Evolutionary conservation across 1,284 basidiomycete species (phyloP).

Genomic region (Trametes hirsuta): DNA sequence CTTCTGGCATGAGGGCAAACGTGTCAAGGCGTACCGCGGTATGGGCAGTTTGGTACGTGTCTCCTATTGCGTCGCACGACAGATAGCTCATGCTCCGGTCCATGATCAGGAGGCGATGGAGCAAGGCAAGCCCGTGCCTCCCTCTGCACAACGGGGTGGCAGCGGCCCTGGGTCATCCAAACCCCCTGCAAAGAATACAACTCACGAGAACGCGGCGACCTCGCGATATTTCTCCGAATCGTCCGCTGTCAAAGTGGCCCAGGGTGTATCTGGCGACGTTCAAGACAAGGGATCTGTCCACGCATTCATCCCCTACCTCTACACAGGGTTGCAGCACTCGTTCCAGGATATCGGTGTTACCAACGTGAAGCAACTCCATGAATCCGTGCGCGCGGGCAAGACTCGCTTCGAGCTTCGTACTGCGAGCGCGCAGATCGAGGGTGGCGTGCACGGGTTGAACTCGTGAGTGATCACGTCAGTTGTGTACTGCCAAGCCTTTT

Average conservation of each 20-base stretch:
- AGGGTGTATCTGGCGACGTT: conserved; percentile 96
- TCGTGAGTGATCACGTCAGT: conserved; percentile 54
- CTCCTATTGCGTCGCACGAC: not conserved
- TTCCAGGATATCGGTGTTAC: conserved; percentile 92
- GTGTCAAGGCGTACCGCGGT: conserved; percentile 97
- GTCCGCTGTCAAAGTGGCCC: conserved; percentile 95
- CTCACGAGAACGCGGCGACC: conserved; percentile 94
- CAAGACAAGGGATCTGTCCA: conserved; percentile 96
- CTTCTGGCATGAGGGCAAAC: conserved; percentile 98
- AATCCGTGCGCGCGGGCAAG: conserved; percentile 63
- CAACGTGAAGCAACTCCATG: conserved; percentile 65
- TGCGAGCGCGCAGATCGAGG: conserved; percentile 94
- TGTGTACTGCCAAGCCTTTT: conserved; percentile 16
- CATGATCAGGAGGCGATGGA: conserved; percentile 84
- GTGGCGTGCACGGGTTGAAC: conserved; percentile 92
- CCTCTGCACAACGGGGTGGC: conserved; percentile 35
- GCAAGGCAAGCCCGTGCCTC: conserved; percentile 61
- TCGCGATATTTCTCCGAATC: conserved; percentile 97
- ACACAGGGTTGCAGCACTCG: conserved; percentile 94
- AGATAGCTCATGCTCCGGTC: not conserved
- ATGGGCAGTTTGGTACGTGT: conserved; percentile 83
- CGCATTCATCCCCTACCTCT: conserved; percentile 91
- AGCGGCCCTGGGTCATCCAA: conserved; percentile 45
- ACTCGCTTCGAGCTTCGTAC: conserved; percentile 95
- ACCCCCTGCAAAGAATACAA: conserved; percentile 49